phyloP scores from a whole-genome alignment of 768 basidiomycete species.

The Tulasnella sp. region DNA sequence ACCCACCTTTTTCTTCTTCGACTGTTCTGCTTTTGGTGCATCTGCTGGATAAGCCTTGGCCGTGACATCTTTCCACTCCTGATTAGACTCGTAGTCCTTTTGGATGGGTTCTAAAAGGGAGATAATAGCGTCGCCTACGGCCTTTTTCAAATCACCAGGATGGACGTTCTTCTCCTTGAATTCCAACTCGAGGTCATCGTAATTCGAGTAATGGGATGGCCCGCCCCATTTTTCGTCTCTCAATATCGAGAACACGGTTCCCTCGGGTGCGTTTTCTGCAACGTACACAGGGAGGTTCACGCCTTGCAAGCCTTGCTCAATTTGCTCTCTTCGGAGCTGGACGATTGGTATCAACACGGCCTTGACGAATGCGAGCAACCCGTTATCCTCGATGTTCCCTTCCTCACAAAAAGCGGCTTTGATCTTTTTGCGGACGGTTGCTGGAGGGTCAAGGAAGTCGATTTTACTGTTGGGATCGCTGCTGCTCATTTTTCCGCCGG shows the following conservation, averaged over 20 bases:
- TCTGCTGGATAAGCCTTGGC: constrained; percentile 66
- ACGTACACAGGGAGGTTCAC: constrained; percentile 38
- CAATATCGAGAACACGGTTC: constrained; percentile 66
- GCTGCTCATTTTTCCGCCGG: constrained; percentile 95
- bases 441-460: constrained; percentile 86
- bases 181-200: constrained; percentile 53
- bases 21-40: constrained; percentile 15
- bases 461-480: constrained; percentile 98
- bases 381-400: constrained; percentile 79
- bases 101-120: constrained; percentile 69
- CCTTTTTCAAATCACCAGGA: constrained; percentile 78
- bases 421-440: constrained; percentile 76
- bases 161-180: constrained; percentile 69
- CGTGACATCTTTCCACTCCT: constrained; percentile 70
- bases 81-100: constrained; percentile 56
- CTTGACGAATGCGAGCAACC: constrained; percentile 69
- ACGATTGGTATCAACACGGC: constrained; percentile 84
- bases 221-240: constrained; percentile 67
- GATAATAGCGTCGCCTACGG: constrained; percentile 61
- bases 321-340: constrained; percentile 53
- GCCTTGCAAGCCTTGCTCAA: constrained; percentile 33
- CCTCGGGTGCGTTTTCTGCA: constrained; percentile 61
- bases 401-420: constrained; percentile 90
- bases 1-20: constrained; percentile 43
- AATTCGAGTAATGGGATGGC: constrained; percentile 56